Percentiles rank a stretch among this genome's conserved stretches.
Evolutionary conservation across 1,284 basidiomycete species (phyloP).

Genomic region (Coriolopsis trogii): DNA sequence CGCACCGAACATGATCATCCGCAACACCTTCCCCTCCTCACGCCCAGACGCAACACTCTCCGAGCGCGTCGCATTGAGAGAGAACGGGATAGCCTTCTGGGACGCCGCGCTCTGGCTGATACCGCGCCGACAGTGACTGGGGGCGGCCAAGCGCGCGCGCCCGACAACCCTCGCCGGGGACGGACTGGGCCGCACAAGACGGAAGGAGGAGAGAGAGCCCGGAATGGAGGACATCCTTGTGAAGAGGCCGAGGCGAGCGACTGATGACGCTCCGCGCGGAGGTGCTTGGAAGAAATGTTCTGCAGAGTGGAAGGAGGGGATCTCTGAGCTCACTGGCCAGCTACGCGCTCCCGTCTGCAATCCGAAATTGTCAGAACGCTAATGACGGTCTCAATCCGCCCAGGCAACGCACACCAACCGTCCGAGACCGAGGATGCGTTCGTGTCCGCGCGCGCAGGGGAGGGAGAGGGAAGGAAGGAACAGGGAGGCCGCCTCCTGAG

Average conservation of each 20-base stretch:
- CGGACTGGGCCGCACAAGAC: background rate
- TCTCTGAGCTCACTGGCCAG: background rate
- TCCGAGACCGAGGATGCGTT: background rate
- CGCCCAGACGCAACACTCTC: conserved; percentile 27
- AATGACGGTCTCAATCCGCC: too few relatives aligned
- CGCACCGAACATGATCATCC: conserved; percentile 79
- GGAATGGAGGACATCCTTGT: conserved; percentile 8
- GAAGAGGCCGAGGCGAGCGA: too few relatives aligned
- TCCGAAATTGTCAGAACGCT: background rate
- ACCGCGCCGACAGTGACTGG: conserved; percentile 15
- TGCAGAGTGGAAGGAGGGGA: conserved; percentile 11
- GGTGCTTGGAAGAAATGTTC: conserved; percentile 12
- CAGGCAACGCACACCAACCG: background rate
- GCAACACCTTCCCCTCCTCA: conserved; percentile 48
- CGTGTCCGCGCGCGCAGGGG: background rate
- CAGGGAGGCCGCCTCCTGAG: background rate
- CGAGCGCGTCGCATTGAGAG: conserved; percentile 45
- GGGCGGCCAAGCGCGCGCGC: background rate
- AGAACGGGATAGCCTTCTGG: conserved; percentile 54
- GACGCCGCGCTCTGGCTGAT: conserved; percentile 44
- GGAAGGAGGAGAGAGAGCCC: conserved; percentile 13
- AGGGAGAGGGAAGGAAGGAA: background rate
- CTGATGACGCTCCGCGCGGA: too few relatives aligned
- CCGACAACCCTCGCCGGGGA: conserved; percentile 2
- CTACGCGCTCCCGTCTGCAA: background rate